Base-by-base conservation (phyloP, 495 filamentous ascomycete genomes). In the Tirmania nivea region DNA sequence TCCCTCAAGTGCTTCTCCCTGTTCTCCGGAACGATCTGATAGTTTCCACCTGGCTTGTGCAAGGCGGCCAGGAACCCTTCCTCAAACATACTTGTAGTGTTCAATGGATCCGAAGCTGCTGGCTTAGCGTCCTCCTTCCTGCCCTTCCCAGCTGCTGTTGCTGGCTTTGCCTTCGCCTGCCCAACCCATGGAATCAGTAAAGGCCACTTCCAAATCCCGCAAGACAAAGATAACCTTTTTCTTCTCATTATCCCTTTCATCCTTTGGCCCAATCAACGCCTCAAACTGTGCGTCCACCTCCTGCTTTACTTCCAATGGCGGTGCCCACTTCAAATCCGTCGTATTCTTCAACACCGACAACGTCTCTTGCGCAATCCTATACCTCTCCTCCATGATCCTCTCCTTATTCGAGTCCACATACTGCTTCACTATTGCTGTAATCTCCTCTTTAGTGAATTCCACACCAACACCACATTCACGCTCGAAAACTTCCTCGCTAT, bases 1-100 rank as follows among this genome's bases (percentile, higher is more conserved):
- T 55, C 56, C 48, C 55, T 58, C 14, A 64, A 39, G 42, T 64
- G 62, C 1, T 59, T 52, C 25, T 63, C 54, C 62, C 61, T 64
- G 35, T 60, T 61, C 34, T 35, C 36, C 2, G 61, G 50, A 20
- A 56, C 34, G 8, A 61, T 63, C 50, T 64, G 62, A 21, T 63
- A 59, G 49, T 64, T 64, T 35, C 58, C 62, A 35, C 62, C 62
- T 14, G 61, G 61, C 48, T 63, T 64, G 20, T 64, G 62, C 9
- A 64, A 53, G 17, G 35, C 42, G 8, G 61, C 62, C 34, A 64
- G 48, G 36, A 64, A 64, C 1, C 62, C 62, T 31, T 63, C 61
- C 34, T 60, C 55, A 25, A 64, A 64, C 62, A 64, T 64, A 50
- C 48, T 50, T 50, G 48, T 50, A 21, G 48, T 50, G 48, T 50